Evolutionary conservation across 2,329 filamentous ascomycete genomes (phyloP).

Genomic region (Aureobasidium musti): DNA sequence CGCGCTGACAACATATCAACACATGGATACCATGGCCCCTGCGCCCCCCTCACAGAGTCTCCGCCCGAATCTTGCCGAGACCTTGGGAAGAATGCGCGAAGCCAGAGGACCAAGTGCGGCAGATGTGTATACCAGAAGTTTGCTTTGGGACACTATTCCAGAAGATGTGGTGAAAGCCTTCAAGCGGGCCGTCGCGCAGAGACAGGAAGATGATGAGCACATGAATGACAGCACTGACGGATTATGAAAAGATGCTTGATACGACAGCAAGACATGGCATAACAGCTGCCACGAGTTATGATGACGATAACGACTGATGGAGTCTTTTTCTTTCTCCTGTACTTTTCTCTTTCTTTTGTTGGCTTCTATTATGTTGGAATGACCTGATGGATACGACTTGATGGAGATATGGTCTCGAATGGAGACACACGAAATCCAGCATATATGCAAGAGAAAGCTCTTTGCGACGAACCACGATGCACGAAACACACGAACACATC

Average conservation of each 20-base stretch:
- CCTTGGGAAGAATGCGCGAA: constrained; percentile 74
- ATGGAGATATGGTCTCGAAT: neutral
- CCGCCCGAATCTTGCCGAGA: constrained; percentile 71
- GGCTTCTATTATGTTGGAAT: neutral
- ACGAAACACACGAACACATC: neutral
- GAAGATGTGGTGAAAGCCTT: constrained; percentile 90
- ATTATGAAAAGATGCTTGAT: neutral
- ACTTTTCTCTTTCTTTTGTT: neutral
- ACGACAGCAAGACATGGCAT: neutral
- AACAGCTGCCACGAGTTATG: constrained; percentile 6
- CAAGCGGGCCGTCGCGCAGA: constrained; percentile 83
- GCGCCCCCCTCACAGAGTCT: constrained; percentile 48
- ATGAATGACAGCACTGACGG: neutral
- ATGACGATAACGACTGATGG: constrained; percentile 5
- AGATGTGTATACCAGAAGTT: constrained; percentile 87
- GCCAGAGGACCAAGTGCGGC: constrained; percentile 60
- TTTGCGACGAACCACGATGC: neutral
- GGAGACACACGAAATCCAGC: neutral
- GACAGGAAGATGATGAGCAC: constrained; percentile 38
- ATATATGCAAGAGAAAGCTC: neutral
- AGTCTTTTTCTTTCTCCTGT: neutral
- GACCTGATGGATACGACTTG: neutral
- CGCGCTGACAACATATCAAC: constrained; percentile 59
- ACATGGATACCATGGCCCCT: neutral
- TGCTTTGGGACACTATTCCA: constrained; percentile 93